Percentiles rank a stretch among this genome's conserved stretches.
phyloP scores from a whole-genome alignment of 23 red algal genomes.

The Cyanidioschyzon merolae region DNA sequence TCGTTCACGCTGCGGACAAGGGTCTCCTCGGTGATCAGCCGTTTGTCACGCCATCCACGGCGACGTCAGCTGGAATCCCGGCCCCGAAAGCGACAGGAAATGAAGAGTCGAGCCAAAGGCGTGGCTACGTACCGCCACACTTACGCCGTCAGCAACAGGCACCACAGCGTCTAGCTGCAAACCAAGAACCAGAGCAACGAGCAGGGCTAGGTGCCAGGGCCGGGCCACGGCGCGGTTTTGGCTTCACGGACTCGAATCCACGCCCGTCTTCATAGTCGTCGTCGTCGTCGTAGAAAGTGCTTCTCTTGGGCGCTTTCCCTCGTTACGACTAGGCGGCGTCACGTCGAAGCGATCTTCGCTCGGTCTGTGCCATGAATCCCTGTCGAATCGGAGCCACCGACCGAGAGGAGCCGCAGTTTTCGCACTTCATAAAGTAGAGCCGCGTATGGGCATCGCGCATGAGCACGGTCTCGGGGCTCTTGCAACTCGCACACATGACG shows the following conservation, averaged over 20 bases:
- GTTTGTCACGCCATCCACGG: too few relatives aligned
- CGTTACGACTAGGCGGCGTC: not conserved
- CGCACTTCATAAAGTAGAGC: conserved; percentile 91
- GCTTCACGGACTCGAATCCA: not conserved
- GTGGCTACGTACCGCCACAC: conserved; percentile 10
- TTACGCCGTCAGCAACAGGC: not conserved
- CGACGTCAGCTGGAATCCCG: too few relatives aligned
- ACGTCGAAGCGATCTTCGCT: conserved; percentile 17
- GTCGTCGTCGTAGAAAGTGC: too few relatives aligned
- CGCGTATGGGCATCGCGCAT: conserved; percentile 97
- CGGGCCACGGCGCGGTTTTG: not conserved
- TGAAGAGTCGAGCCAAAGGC: not conserved
- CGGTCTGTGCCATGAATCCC: conserved; percentile 89
- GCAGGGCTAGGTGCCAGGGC: not conserved
- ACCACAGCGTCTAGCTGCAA: not conserved
- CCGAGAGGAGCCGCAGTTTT: conserved; percentile 85
- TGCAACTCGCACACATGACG: conserved; percentile 76
- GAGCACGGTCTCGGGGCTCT: conserved; percentile 73
- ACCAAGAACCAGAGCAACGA: not conserved
- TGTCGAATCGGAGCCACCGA: conserved; percentile 85
- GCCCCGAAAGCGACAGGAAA: not conserved
- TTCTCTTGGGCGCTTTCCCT: not conserved
- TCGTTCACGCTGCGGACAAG: too few relatives aligned
- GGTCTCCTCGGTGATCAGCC: too few relatives aligned
- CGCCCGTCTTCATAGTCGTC: not conserved